Evolutionary conservation across 257 asterid species (phyloP).

Genomic region (Solanum sejunctum): DNA sequence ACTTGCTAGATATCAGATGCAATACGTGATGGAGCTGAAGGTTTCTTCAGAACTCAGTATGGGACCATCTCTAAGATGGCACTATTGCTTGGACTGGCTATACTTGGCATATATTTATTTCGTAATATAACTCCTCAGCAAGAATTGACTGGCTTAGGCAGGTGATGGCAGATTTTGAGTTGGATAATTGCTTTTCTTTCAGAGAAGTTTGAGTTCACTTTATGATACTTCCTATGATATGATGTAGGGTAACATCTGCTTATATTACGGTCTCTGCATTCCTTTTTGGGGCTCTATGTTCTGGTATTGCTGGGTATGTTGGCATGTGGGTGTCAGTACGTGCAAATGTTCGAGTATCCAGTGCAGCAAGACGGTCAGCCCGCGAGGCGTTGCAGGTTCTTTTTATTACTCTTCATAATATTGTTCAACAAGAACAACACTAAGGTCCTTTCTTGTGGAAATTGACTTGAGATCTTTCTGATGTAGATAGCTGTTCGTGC

Average conservation of each 20-base stretch:
- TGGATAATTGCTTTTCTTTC: background rate
- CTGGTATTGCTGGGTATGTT: slow-evolving; percentile 96
- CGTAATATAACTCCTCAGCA: slow-evolving; percentile 88
- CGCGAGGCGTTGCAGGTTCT: slow-evolving; percentile 94
- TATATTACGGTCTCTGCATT: slow-evolving; percentile 80
- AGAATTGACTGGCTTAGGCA: slow-evolving; percentile 87
- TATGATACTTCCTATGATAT: slow-evolving; percentile 4
- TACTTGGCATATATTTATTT: slow-evolving; percentile 70
- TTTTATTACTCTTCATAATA: slow-evolving; percentile 5
- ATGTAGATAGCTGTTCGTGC: slow-evolving; percentile 96
- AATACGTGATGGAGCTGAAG: slow-evolving; percentile 99
- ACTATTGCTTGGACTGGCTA: slow-evolving; percentile 50
- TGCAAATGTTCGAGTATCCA: slow-evolving; percentile 95
- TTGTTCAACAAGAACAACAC: slow-evolving; percentile 1
- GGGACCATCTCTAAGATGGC: slow-evolving; percentile 98
- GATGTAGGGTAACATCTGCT: slow-evolving; percentile 67
- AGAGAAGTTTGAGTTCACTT: background rate
- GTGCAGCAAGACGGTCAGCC: slow-evolving; percentile 98
- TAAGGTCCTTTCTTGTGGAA: background rate
- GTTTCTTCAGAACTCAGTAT: slow-evolving; percentile 93
- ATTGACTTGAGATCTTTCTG: slow-evolving; percentile 11
- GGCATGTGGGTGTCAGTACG: slow-evolving; percentile 99
- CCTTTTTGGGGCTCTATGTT: slow-evolving; percentile 93
- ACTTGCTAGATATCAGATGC: slow-evolving; percentile 91
- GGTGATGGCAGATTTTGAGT: slow-evolving; percentile 29